A percentile compares a stretch with the other conserved stretches of the same genome.
phyloP scores from a whole-genome alignment of 106 monocot species.

The Agapanthus africanus region DNA sequence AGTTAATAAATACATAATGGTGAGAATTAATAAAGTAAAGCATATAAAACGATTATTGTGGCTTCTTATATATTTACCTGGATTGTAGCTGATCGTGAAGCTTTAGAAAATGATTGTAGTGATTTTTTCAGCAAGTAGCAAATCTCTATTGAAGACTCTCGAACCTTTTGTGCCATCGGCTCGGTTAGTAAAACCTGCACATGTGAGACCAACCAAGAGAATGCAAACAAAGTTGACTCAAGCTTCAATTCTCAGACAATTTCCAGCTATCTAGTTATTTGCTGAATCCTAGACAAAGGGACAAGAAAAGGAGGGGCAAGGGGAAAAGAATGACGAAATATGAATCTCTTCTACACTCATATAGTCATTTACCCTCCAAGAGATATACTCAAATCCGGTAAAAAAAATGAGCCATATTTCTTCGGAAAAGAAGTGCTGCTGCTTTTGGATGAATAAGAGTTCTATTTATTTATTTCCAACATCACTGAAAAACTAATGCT shows the following conservation, averaged over 20 bases:
- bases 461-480: no score
- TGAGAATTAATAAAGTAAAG: background rate
- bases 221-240: background rate
- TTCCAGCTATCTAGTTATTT: background rate
- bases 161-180: constrained; percentile 40
- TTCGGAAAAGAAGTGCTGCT: no score
- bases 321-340: background rate
- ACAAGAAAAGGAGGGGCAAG: background rate
- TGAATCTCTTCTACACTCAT: background rate
- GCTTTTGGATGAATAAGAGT: no score
- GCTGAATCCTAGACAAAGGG: background rate
- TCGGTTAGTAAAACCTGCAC: constrained; percentile 53
- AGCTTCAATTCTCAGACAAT: background rate
- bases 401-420: no score
- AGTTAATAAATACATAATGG: background rate
- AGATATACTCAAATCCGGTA: no score
- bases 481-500: no score
- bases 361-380: no score
- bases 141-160: constrained; percentile 35
- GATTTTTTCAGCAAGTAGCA: constrained; percentile 31
- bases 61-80: constrained; percentile 31
- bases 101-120: constrained; percentile 26
- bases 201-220: background rate
- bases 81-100: constrained; percentile 21
- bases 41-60: background rate